Evolutionary conservation across 768 basidiomycete species (phyloP).

Genomic region (Pulveroboletus sp.): DNA sequence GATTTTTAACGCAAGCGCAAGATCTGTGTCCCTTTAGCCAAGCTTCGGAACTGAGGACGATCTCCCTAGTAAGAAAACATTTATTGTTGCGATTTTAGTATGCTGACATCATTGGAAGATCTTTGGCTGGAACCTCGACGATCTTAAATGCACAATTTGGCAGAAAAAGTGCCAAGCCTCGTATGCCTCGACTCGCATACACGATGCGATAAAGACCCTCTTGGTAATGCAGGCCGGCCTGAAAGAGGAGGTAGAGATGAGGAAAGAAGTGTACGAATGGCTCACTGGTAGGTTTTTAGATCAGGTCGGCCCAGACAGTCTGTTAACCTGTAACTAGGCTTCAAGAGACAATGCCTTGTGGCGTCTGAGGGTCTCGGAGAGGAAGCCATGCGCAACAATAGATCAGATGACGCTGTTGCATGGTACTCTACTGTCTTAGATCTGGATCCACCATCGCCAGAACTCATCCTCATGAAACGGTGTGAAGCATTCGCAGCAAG

Average conservation of each 20-base stretch:
- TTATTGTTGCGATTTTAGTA: background rate
- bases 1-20: constrained; percentile 2
- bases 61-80: constrained; percentile 3
- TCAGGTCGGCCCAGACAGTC: too few species aligned
- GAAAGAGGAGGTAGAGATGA: too few species aligned
- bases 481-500: constrained; percentile 2
- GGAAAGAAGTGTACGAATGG: too few species aligned
- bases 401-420: background rate
- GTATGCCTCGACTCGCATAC: too few species aligned
- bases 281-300: too few species aligned
- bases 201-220: too few species aligned
- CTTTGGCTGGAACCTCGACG: constrained; percentile 12
- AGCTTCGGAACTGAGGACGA: constrained; percentile 1
- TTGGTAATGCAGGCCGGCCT: too few species aligned
- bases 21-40: background rate
- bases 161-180: background rate
- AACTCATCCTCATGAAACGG: constrained; percentile 7
- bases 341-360: background rate
- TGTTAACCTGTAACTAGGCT: too few species aligned
- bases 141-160: background rate
- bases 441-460: background rate
- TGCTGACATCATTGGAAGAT: constrained; percentile 6
- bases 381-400: background rate
- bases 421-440: background rate
- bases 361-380: background rate